Evolutionary conservation across 2,329 filamentous ascomycete genomes (phyloP), one percentile per base, ranked within the genome.

Genomic region (Aspergillus versicolor): DNA sequence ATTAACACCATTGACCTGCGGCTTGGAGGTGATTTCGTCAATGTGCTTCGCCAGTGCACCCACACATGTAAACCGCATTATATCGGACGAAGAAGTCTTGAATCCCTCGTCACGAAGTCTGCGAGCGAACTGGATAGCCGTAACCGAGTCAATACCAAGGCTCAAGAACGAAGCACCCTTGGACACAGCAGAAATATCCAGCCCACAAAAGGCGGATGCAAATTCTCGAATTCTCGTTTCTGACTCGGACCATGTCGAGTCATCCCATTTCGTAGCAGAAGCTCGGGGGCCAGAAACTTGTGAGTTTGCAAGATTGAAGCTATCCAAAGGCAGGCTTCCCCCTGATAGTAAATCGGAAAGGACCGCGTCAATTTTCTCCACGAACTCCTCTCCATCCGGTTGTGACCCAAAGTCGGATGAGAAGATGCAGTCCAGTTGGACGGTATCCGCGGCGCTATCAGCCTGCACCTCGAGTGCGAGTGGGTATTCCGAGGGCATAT

Each of bases 401-500:
- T 37, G 27, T 2, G 62, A 57, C 3, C 66, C 67, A 38, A 73
- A 73, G 1, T 64, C 52, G 3, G 63, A 40, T 1, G 69, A 70
- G 38, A 67, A 70, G 8, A 59, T 58, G 42, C 65, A 66, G 40
- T 67, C 63, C 11, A 70, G 59, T 3, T 62, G 52, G 9, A 75
- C 13, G 17, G 58, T 55, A 48, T 72, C 62, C 11, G 42, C 54
- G 5, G 46, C 37, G 34, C 54, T 51, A 50, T 70, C 64, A 3
- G 70, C 69, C 50, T 71, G 68, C 19, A 71, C 62, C 48, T 75
- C 73, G 3, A 75, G 60, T 7, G 73, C 71, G 8, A 75, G 62
- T 3, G 71, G 68, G 53, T 73, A 75, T 24, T 74, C 72, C 11
- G 65, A 67, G 2, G 70, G 64, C 70, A 75, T 74, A 9, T 69